Conservation (phyloP, 352 stramenopile species). For the Pythium dissotocum region DNA sequence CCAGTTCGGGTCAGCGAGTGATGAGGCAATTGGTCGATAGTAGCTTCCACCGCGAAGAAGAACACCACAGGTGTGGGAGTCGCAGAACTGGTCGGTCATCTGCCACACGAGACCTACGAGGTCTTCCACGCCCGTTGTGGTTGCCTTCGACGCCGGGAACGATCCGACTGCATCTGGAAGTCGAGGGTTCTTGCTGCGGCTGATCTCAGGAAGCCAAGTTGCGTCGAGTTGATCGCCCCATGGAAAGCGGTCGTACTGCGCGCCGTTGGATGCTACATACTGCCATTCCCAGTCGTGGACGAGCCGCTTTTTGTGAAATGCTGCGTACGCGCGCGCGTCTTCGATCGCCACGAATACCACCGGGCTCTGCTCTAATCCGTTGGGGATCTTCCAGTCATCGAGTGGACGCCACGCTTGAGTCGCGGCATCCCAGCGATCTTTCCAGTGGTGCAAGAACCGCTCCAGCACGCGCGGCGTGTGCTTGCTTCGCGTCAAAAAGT, state of each 20-base stretch:
- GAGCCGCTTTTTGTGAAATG: constrained; percentile 73
- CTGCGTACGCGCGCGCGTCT: constrained; percentile 67
- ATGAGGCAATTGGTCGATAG: constrained; percentile 70
- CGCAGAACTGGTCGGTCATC: constrained; percentile 86
- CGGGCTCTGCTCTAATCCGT: constrained; percentile 47
- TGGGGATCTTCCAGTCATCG: constrained; percentile 48
- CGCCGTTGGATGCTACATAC: constrained; percentile 76
- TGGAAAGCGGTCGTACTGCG: constrained; percentile 55
- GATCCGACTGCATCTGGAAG: constrained; percentile 50
- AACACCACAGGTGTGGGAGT: constrained; percentile 76
- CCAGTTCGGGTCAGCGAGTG: constrained; percentile 78
- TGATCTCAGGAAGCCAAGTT: constrained; percentile 26
- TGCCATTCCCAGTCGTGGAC: constrained; percentile 88
- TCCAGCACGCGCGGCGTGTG: constrained; percentile 58
- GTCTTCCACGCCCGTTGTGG: constrained; percentile 60
- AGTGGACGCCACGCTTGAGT: constrained; percentile 22
- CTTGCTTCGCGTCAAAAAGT: constrained; percentile 54
- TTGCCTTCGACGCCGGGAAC: constrained; percentile 46
- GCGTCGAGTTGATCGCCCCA: constrained; percentile 52
- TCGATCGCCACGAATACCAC: constrained; percentile 78
- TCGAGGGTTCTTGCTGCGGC: constrained; percentile 44
- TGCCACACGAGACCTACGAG: constrained; percentile 85
- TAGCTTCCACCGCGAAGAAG: constrained; percentile 75
- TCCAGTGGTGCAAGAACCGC: constrained; percentile 77
- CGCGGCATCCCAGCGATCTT: constrained; percentile 35